Evolutionary conservation across 257 asterid genomes (phyloP).

Genomic region (Cinchona pubescens): DNA sequence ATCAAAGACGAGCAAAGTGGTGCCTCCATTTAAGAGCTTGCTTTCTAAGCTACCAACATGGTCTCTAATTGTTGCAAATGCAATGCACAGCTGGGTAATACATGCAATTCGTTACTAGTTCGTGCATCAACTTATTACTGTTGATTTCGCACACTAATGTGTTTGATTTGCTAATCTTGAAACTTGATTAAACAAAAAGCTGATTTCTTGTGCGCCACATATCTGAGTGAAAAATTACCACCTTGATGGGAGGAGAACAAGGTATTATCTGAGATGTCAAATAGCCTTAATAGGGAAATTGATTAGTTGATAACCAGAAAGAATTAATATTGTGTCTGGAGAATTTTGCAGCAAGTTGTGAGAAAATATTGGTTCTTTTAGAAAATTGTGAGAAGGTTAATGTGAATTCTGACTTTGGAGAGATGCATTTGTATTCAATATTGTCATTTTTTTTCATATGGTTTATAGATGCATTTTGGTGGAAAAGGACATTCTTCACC

Average conservation of each 20-base stretch:
- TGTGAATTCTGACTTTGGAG: neutral
- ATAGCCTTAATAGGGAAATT: neutral
- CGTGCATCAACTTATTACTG: neutral
- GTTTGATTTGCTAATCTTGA: slow-evolving; percentile 5
- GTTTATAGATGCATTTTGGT: neutral
- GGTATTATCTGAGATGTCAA: neutral
- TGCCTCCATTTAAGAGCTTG: slow-evolving; percentile 81
- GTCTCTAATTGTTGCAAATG: slow-evolving; percentile 88
- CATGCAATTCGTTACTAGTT: slow-evolving; percentile 3
- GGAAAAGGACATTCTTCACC: neutral
- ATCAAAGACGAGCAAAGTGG: slow-evolving; percentile 38
- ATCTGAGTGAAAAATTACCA: neutral
- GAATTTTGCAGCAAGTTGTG: neutral
- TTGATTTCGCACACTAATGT: neutral
- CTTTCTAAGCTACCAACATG: slow-evolving; percentile 96
- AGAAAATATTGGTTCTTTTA: neutral
- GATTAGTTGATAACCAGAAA: neutral
- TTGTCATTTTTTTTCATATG: too few relatives aligned
- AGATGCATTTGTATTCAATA: too few relatives aligned
- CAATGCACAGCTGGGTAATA: slow-evolving; percentile 98
- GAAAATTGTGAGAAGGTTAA: neutral
- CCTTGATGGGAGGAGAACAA: neutral
- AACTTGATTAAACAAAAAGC: neutral
- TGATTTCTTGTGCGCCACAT: neutral
- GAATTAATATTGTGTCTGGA: neutral